Conservation (phyloP, 2,329 filamentous ascomycete genomes). For the Colletotrichum zoysiae region DNA sequence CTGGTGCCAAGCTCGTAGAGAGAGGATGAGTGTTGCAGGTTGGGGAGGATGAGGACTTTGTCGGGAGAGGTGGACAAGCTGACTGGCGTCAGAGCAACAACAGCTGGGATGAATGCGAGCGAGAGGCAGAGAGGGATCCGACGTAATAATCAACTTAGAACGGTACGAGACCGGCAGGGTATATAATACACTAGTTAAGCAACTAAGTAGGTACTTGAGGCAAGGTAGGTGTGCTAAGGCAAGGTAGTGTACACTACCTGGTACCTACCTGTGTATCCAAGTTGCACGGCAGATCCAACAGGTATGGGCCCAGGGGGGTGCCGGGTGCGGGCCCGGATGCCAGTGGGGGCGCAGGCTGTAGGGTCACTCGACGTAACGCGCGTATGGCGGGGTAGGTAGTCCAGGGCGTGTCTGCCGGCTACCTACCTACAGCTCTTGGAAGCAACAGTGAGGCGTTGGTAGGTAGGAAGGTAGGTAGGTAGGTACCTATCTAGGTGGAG, state of each 20-base stretch:
- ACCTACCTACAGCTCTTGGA: slow-evolving; percentile 19
- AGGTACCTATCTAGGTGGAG: not conserved
- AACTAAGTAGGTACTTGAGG: not conserved
- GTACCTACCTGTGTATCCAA: slow-evolving; percentile 14
- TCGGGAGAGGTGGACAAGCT: slow-evolving; percentile 30
- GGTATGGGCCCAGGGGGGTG: slow-evolving; percentile 6
- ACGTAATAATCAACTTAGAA: slow-evolving; percentile 41
- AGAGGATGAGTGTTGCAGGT: not conserved
- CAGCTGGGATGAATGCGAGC: slow-evolving; percentile 17
- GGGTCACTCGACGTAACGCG: slow-evolving; percentile 37
- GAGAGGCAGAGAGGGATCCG: slow-evolving; percentile 13
- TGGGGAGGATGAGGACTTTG: slow-evolving; percentile 10
- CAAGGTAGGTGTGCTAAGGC: not conserved
- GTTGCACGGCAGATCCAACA: slow-evolving; percentile 35
- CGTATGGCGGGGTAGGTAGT: slow-evolving; percentile 38
- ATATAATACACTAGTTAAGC: not conserved
- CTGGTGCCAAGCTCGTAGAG: slow-evolving; percentile 25
- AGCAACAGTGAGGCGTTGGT: slow-evolving; percentile 1
- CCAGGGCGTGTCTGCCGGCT: slow-evolving; percentile 21
- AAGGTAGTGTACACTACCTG: not conserved
- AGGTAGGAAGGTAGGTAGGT: too few species aligned
- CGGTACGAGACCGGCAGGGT: slow-evolving; percentile 9
- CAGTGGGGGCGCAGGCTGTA: slow-evolving; percentile 30
- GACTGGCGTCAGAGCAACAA: slow-evolving; percentile 39
- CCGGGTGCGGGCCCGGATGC: slow-evolving; percentile 28